Percentiles rank a stretch among this genome's conserved stretches.
phyloP scores from a whole-genome alignment of 2,329 filamentous ascomycete genomes.

The Ascochyta rabiei region DNA sequence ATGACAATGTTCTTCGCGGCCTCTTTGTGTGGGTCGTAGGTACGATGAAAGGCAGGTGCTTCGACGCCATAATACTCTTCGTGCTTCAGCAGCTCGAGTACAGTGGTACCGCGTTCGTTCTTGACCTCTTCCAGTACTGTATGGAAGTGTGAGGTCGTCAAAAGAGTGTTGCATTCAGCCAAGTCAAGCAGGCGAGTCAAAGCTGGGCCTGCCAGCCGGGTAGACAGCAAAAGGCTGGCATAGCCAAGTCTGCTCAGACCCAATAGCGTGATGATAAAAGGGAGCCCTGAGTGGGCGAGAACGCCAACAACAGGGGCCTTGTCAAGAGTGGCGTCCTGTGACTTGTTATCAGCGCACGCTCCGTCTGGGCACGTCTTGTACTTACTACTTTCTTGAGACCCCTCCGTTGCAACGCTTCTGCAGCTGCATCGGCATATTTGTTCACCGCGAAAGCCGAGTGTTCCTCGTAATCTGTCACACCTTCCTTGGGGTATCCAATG shows the following conservation, averaged over 20 bases:
- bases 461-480: slow-evolving; percentile 32
- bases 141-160: slow-evolving; percentile 29
- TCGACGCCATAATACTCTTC: slow-evolving; percentile 28
- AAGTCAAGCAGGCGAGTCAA: slow-evolving; percentile 52
- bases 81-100: slow-evolving; percentile 32
- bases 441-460: slow-evolving; percentile 34
- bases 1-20: slow-evolving; percentile 48
- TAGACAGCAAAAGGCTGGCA: slow-evolving; percentile 61
- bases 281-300: slow-evolving; percentile 60
- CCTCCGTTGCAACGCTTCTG: slow-evolving; percentile 23
- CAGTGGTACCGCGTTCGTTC: slow-evolving; percentile 23
- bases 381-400: slow-evolving; percentile 30
- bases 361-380: slow-evolving; percentile 1
- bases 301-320: slow-evolving; percentile 52
- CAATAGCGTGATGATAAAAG: slow-evolving; percentile 61
- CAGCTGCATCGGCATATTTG: slow-evolving; percentile 33
- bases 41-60: slow-evolving; percentile 21
- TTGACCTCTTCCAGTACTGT: slow-evolving; percentile 39
- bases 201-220: slow-evolving; percentile 58
- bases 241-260: slow-evolving; percentile 63
- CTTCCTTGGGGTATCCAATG: slow-evolving; percentile 31
- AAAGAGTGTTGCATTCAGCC: slow-evolving; percentile 28
- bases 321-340: slow-evolving; percentile 21
- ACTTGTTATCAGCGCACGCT: slow-evolving; percentile 4
- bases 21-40: slow-evolving; percentile 30